Base-by-base conservation (phyloP, 345 rosid species). In the Syzygium aromaticum region DNA sequence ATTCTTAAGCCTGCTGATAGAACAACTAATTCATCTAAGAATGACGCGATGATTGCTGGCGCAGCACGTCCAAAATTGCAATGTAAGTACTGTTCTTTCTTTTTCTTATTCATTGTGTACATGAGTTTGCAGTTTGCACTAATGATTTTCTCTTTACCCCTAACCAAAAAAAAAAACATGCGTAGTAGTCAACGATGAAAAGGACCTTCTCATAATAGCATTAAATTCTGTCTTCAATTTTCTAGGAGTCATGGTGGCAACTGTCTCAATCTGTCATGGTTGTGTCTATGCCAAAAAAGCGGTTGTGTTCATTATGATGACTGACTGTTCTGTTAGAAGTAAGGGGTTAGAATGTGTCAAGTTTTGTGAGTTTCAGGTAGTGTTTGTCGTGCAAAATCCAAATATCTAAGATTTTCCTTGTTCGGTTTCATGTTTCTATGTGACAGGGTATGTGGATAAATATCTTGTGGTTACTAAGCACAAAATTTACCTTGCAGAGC, bases 1-100 rank as follows among this genome's bases (percentile, higher is more conserved):
- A 51, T 84, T 84, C 59, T n/a, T 84, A n/a, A 52, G 33, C 40
- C 57, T n/a, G 57, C 85, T 14, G 38, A 51, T 51, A 16, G 14
- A 54, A n/a, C 40, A 30, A 14, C 22, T 8, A 51, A 59, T 93
- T 93, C 92, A 83, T 88, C 54, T 95, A 92, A 93, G 57, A 51
- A 54, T 38, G 49, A 54, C 43, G 8, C 38, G 46, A 78, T 22
- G 84, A 73, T 77, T 86, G 63, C 51, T 5, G 17, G 63, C 40
- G 25, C 49, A 30, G n/a, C 23, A 17, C 63, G 46, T 84, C 59
- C 86, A 52, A 25, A 84, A 46, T 84, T 84, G 86, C 64, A 84
- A 25, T 19, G 86, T 30, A 30, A 84, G 46, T 43, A 4, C 30
- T 84, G 54, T 53, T 33, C 80, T 73, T 33, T 19, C 49, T 73